phyloP scores from a whole-genome alignment of 2,329 filamentous ascomycete genomes.

The Ophiostoma australiae region DNA sequence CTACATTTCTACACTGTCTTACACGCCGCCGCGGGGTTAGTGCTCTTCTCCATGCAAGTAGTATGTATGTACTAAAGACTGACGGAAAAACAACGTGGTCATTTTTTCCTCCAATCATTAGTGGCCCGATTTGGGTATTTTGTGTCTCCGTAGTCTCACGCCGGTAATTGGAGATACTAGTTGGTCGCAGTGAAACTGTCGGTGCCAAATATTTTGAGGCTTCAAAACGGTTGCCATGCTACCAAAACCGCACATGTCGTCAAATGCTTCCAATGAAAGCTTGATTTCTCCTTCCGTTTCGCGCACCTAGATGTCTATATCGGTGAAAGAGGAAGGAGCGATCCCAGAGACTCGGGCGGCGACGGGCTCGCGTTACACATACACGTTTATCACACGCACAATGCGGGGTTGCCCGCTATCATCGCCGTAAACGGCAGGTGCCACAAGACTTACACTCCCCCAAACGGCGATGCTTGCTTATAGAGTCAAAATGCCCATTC shows the following conservation, averaged over 20 bases:
- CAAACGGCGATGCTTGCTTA: background rate
- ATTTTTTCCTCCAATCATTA: slow-evolving; percentile 24
- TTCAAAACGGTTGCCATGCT: background rate
- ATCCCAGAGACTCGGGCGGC: background rate
- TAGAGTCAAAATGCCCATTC: background rate
- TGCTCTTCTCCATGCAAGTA: background rate
- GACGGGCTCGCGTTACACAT: background rate
- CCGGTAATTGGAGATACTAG: background rate
- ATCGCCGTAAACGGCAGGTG: background rate
- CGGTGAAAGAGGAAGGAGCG: background rate
- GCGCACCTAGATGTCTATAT: background rate
- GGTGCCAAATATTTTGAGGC: background rate
- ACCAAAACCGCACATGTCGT: background rate
- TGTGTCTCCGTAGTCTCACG: background rate
- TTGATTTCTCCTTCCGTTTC: background rate
- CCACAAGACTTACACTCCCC: background rate
- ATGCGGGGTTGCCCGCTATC: slow-evolving; percentile 2
- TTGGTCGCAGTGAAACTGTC: background rate
- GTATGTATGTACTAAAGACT: background rate
- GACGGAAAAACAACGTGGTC: background rate
- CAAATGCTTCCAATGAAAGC: background rate
- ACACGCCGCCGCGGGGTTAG: slow-evolving; percentile 6
- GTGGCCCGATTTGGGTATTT: background rate
- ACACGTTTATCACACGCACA: slow-evolving; percentile 7
- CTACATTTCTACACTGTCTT: slow-evolving; percentile 7